Conservation (phyloP, 169 alveolate genomes). For the Plasmodium chabaudi region DNA sequence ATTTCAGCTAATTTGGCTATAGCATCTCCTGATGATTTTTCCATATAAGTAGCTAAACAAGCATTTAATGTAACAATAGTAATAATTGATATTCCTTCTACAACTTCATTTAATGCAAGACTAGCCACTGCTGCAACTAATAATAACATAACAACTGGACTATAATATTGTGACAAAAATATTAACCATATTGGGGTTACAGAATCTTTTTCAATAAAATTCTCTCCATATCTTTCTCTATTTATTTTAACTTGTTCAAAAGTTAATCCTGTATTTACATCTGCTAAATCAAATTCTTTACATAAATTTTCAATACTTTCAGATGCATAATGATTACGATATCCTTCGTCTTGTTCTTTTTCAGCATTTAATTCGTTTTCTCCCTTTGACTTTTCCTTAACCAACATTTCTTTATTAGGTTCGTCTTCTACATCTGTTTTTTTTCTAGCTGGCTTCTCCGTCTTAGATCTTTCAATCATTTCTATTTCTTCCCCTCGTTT, state of each 20-base stretch:
- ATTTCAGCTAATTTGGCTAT: slow-evolving; percentile 92
- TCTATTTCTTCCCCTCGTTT: neutral
- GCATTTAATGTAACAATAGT: slow-evolving; percentile 92
- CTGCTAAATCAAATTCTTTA: slow-evolving; percentile 83
- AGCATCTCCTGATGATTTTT: slow-evolving; percentile 91
- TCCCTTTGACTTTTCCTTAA: slow-evolving; percentile 78
- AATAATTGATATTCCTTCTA: slow-evolving; percentile 92
- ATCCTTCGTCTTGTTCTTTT: slow-evolving; percentile 78
- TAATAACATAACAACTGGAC: slow-evolving; percentile 88
- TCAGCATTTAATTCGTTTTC: slow-evolving; percentile 66
- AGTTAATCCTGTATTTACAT: slow-evolving; percentile 82
- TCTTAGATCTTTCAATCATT: neutral
- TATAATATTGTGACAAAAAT: slow-evolving; percentile 88
- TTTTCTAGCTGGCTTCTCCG: neutral
- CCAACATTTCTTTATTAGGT: slow-evolving; percentile 44
- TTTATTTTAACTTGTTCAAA: slow-evolving; percentile 83
- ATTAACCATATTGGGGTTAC: slow-evolving; percentile 89
- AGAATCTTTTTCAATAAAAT: slow-evolving; percentile 88
- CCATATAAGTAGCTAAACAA: slow-evolving; percentile 94
- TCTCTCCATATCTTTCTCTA: slow-evolving; percentile 88
- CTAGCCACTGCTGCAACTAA: slow-evolving; percentile 89
- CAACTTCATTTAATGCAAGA: slow-evolving; percentile 88
- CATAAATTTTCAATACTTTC: slow-evolving; percentile 82
- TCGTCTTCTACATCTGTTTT: neutral
- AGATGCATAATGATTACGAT: slow-evolving; percentile 79